Evolutionary conservation across 2,329 filamentous ascomycete species (phyloP).

Genomic region (Aspergillus neotritici): DNA sequence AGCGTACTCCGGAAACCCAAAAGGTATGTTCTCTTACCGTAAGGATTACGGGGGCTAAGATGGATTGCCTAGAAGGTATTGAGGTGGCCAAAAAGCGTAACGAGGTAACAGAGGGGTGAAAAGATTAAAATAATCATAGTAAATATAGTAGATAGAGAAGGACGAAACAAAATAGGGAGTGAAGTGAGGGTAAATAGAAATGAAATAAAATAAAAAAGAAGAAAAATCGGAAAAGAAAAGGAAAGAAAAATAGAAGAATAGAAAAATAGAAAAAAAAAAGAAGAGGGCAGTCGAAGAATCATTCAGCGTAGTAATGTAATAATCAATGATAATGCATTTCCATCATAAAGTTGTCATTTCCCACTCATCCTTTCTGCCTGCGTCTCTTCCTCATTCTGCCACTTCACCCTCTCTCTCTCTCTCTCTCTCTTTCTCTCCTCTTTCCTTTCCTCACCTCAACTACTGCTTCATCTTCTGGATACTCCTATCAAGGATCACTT

Average conservation of each 20-base stretch:
- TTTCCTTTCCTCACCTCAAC: not conserved
- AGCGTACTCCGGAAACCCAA: slow-evolving; percentile 2
- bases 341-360: slow-evolving; percentile 7
- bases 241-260: slow-evolving; percentile 1
- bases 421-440: not conserved
- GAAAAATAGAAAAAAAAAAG: not conserved
- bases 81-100: not conserved
- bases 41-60: not conserved
- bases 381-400: not conserved
- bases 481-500: no score
- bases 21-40: not conserved
- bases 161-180: not conserved
- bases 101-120: not conserved
- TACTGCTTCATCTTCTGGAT: no score
- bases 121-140: not conserved
- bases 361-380: not conserved
- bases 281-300: not conserved
- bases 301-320: not conserved
- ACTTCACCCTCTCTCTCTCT: not conserved
- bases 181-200: slow-evolving; percentile 2
- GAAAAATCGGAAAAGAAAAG: slow-evolving; percentile 1
- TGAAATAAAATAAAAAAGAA: not conserved
- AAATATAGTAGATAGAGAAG: not conserved
- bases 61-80: not conserved
- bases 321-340: no score